These are phyloP conservation scores for Blastocystis sp. DNA, from an alignment of 352 stramenopile species.

Conservation along the genomic window DNA sequence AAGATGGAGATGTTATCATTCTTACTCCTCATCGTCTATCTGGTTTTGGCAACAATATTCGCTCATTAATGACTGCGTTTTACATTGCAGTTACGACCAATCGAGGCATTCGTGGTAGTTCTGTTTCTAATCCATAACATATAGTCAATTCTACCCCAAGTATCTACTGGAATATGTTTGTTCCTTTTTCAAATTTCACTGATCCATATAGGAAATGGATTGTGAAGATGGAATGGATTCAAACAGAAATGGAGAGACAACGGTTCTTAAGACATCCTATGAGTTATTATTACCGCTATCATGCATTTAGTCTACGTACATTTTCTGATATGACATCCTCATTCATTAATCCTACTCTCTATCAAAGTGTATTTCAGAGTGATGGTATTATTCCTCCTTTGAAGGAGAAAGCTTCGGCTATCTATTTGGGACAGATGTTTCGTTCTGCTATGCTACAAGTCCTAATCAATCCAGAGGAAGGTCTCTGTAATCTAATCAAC, in stretches of 20 bases:
- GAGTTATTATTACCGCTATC: not conserved
- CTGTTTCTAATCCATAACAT: not conserved
- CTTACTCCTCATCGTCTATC: not conserved
- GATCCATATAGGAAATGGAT: too few relatives aligned
- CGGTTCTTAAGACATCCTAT: not conserved
- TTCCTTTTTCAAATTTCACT: conserved; percentile 8
- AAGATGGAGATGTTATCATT: not conserved
- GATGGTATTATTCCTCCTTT: not conserved
- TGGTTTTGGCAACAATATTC: conserved; percentile 28
- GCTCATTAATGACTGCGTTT: not conserved
- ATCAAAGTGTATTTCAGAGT: not conserved
- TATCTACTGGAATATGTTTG: conserved; percentile 8
- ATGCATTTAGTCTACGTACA: not conserved
- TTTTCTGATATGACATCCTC: conserved; percentile 10
- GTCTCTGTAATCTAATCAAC: conserved; percentile 21
- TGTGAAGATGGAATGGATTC: not conserved
- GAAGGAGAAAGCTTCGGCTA: not conserved
- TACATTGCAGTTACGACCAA: not conserved
- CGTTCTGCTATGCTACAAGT: not conserved
- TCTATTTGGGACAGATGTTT: not conserved
- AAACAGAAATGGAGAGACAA: not conserved
- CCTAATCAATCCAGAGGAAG: not conserved
- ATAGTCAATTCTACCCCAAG: not conserved
- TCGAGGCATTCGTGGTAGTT: not conserved
- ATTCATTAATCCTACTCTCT: not conserved